Percentiles rank a stretch among this genome's conserved stretches.
Evolutionary conservation across 441 rosid species (phyloP).

Genomic region (Isatis lusitanica): DNA sequence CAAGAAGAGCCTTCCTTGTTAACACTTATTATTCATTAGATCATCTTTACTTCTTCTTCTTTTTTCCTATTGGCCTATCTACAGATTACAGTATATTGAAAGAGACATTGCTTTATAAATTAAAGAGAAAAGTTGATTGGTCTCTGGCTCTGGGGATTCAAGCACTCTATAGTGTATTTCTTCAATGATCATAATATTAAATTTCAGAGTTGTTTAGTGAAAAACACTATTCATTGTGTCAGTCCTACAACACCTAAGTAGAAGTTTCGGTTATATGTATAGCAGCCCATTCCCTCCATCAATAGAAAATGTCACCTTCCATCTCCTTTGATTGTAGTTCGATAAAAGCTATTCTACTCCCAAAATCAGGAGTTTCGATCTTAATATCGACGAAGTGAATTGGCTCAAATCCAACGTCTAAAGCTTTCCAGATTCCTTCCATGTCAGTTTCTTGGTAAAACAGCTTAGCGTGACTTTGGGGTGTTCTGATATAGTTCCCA

Average conservation of each 20-base stretch:
- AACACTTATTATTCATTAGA: conserved; percentile 8
- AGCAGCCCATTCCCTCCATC: neutral
- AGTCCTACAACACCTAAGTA: neutral
- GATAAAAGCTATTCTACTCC: neutral
- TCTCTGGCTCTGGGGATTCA: neutral
- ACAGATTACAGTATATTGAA: neutral
- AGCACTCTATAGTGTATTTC: neutral
- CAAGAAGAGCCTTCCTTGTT: conserved; percentile 13
- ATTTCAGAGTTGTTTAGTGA: neutral
- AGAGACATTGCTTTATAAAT: conserved; percentile 3
- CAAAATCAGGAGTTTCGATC: neutral
- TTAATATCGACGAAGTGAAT: neutral
- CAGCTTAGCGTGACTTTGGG: neutral
- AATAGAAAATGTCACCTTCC: neutral
- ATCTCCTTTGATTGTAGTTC: neutral
- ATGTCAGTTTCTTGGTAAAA: too few species aligned
- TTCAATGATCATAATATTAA: neutral
- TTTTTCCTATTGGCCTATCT: neutral
- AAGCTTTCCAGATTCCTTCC: neutral
- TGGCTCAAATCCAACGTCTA: neutral
- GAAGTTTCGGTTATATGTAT: neutral
- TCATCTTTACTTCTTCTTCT: neutral
- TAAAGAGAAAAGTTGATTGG: conserved; percentile 6
- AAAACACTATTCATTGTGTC: neutral
- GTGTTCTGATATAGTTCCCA: neutral